These are phyloP conservation scores for Tolypocladium inflatum DNA, from an alignment of 2,329 filamentous ascomycete species.

Conservation along the genomic window DNA sequence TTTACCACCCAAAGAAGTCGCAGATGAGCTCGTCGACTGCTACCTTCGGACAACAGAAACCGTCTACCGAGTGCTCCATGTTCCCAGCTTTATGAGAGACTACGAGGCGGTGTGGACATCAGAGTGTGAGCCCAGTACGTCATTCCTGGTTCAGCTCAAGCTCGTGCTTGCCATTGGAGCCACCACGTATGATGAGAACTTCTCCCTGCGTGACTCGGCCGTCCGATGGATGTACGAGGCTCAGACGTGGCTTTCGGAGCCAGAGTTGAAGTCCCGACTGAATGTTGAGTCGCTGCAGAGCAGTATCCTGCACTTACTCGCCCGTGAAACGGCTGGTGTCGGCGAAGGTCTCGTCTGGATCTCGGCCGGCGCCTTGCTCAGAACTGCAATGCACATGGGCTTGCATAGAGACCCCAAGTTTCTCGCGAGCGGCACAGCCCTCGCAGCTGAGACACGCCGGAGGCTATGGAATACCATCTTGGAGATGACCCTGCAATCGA, in stretches of 20 bases:
- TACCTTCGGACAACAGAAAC: constrained; percentile 40
- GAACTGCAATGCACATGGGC: constrained; percentile 39
- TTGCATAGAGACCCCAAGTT: constrained; percentile 37
- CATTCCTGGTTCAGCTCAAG: constrained; percentile 47
- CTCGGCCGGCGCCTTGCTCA: constrained; percentile 31
- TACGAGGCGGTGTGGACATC: constrained; percentile 42
- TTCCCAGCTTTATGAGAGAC: constrained; percentile 36
- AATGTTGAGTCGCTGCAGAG: constrained; percentile 39
- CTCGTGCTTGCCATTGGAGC: constrained; percentile 49
- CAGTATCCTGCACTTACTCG: constrained; percentile 31
- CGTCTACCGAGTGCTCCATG: constrained; percentile 39
- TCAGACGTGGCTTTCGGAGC: constrained; percentile 43
- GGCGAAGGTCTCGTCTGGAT: constrained; percentile 38
- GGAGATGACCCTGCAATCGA: constrained; percentile 33
- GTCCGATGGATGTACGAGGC: constrained; percentile 49
- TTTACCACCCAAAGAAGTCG: constrained; percentile 35
- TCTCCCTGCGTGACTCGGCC: constrained; percentile 38
- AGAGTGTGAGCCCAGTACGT: constrained; percentile 18
- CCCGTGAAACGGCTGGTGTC: constrained; percentile 26
- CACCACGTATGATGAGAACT: constrained; percentile 36
- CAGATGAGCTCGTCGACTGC: constrained; percentile 35
- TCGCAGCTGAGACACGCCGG: constrained; percentile 36
- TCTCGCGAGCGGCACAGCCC: constrained; percentile 23
- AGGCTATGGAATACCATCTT: constrained; percentile 44
- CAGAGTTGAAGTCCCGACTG: constrained; percentile 41